Base-by-base conservation (phyloP, 805 yeast genomes). In the Saccharomycopsis capsularis region DNA sequence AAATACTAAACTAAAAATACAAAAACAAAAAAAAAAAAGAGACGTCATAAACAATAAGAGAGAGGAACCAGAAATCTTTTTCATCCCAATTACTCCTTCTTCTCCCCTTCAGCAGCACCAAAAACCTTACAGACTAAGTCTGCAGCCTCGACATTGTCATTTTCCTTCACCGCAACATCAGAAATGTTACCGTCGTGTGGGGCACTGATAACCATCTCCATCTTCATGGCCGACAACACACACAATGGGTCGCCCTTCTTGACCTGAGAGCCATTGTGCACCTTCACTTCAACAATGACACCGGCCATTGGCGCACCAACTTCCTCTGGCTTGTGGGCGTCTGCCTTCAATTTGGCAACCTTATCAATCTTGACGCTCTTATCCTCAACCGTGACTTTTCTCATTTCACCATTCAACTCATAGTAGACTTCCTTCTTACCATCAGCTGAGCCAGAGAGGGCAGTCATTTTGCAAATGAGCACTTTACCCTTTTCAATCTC, bases 241-340 rank as follows among this genome's bases (percentile, higher is more conserved):
- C 95, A 95, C 56, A 91, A 67, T 30, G 96, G 90, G 64, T 91
- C 95, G 57, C 99, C 99, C 79, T 91, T 91, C 78, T 87, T 88
- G 57, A 93, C 95, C 56, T 83, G 84, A 46, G 81, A 76, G 53
- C 95, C 96, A 58, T 79, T 78, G 73, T 88, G 86, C 55, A 89
- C 88, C 63, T 95, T 86, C 47, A 90, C 85, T 70, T 93, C 99
- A 56, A 91, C 87, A 54, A 91, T 87, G 56, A 90, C 97, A 73
- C 99, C 99, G 38, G 98, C 95, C 98, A 91, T 91, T 69, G 99
- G 99, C 4, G 99, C 95, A 59, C 98, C 98, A 55, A 93, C 82
- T 59, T 93, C 96, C 63, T 82, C 84, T 52, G 95, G 87, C 67
- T 87, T 85, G 63, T 79, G 82, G 16, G 84, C 74, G 59, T 85